Evolutionary conservation across 257 asterid genomes (phyloP), one percentile per base, ranked within the genome.

Genomic region (Salvia hispanica): DNA sequence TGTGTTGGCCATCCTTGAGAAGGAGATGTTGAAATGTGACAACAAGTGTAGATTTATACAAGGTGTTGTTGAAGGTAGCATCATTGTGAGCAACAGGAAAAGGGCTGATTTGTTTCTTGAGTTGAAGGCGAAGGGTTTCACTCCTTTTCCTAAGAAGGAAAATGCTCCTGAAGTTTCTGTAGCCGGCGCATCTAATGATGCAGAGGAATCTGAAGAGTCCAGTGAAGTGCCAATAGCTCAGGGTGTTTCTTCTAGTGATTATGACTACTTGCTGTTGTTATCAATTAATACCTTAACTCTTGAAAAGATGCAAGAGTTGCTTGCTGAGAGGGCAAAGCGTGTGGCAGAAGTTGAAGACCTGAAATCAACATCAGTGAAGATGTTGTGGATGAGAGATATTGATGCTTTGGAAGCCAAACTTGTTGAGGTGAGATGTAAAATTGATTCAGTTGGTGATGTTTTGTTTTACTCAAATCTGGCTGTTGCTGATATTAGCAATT

Each of bases 201-300:
- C 81, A 0, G 95, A 88, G 67, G 99, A 91, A 73, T 67, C 81
- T 6, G 96, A 83, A 61, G 95, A 81, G 76, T 81, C 40, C 76
- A 34, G 62, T 25, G 90, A 77, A 18, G 78, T 58, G 33, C 68
- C 70, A 31, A 69, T 76, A 5, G 77, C 67, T 48, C 77, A 56
- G 56, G 96, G 80, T 65, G 91, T 79, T 69, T 75, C 77, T 54
- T 85, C 92, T 3, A 69, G 91, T 74, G 99, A 94, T 77, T 91
- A 91, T 82, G 99, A 94, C 69, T 94, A 94, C 77, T 77, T 94
- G 85, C 77, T 94, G 18, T 79, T 90, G 33, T 63, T 94, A 88
- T 82, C 97, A 6, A 94, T 94, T 74, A 96, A 93, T 36, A 78
- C 91, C 66, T 82, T 94, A 77, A 94, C 97, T 44, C 71, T 73